Conservation (phyloP, 2,329 filamentous ascomycete genomes). For the Fusarium oligoseptatum region DNA sequence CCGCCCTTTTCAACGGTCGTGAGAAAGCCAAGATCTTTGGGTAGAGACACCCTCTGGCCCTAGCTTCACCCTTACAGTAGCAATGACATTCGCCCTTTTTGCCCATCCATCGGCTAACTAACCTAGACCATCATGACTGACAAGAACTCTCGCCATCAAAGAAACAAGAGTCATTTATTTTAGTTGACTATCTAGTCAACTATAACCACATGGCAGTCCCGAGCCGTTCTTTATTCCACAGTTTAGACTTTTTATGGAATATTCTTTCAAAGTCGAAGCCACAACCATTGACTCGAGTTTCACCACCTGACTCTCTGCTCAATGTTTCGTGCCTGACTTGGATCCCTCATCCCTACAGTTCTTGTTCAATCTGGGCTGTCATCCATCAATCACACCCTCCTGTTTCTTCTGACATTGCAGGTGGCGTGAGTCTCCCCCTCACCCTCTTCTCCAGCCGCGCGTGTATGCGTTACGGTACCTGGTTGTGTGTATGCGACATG, state of each 20-base stretch:
- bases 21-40: constrained; percentile 10
- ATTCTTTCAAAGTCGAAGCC: background rate
- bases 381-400: constrained; percentile 7
- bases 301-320: background rate
- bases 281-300: constrained; percentile 2
- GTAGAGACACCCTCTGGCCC: constrained; percentile 14
- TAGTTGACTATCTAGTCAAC: background rate
- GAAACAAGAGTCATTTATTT: background rate
- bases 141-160: background rate
- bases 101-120: background rate
- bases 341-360: constrained; percentile 17
- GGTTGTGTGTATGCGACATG: constrained; percentile 2
- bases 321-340: constrained; percentile 3
- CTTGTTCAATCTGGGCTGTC: background rate
- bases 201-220: constrained; percentile 3
- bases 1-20: constrained; percentile 11
- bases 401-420: constrained; percentile 22
- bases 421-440: constrained; percentile 12
- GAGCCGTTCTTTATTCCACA: constrained; percentile 3
- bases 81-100: background rate
- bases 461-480: constrained; percentile 24
- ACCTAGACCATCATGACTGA: background rate
- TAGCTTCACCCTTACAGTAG: background rate
- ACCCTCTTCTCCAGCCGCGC: constrained; percentile 29
- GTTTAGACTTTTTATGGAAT: constrained; percentile 1